phyloP scores from a whole-genome alignment of 2,329 filamentous ascomycete species.

The Biscogniauxia sp. region DNA sequence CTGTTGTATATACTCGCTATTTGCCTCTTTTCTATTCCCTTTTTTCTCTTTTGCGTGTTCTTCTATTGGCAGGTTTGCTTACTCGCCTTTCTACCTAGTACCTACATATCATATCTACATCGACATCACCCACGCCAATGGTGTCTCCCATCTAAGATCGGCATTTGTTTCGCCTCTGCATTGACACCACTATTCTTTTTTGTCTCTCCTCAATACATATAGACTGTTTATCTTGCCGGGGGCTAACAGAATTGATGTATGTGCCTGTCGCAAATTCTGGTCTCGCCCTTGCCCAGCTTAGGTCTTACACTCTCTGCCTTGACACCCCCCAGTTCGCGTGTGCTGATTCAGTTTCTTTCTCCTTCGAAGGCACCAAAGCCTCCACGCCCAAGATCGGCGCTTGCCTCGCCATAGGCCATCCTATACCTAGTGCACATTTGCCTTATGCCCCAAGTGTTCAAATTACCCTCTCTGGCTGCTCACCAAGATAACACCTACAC shows the following conservation, averaged over 20 bases:
- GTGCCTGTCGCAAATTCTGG: background rate
- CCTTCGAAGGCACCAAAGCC: background rate
- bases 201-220: background rate
- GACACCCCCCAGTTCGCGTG: background rate
- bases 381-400: slow-evolving; percentile 3
- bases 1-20: background rate
- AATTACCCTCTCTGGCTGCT: background rate
- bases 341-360: background rate
- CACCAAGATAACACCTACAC: background rate
- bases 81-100: too few species aligned
- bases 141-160: slow-evolving; percentile 1
- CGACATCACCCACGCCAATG: background rate
- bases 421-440: background rate
- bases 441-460: background rate
- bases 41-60: background rate
- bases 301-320: background rate
- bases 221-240: background rate
- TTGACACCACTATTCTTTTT: background rate
- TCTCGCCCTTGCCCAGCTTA: background rate
- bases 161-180: background rate
- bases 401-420: background rate
- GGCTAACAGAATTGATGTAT: background rate
- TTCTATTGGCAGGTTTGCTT: too few species aligned
- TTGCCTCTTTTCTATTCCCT: background rate
- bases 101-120: background rate